These are phyloP conservation scores for Pistacia atlantica DNA, from an alignment of 345 rosid species.

Conservation along the genomic window DNA sequence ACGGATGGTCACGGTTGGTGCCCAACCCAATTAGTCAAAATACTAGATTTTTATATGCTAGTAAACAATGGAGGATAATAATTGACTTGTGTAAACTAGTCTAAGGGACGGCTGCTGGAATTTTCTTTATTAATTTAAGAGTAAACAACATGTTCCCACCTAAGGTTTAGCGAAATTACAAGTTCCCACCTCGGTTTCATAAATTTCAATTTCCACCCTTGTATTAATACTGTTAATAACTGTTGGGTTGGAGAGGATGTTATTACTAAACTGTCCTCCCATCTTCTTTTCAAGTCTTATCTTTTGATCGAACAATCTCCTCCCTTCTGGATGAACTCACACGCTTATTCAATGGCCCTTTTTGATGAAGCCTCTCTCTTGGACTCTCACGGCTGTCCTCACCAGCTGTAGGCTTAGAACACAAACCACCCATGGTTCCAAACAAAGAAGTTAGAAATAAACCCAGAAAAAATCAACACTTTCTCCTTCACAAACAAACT, in stretches of 20 bases:
- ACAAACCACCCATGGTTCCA: slow-evolving; percentile 72
- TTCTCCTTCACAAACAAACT: slow-evolving; percentile 5
- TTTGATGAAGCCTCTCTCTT: slow-evolving; percentile 46
- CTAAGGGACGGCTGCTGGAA: neutral
- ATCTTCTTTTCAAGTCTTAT: slow-evolving; percentile 34
- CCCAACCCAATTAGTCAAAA: no score
- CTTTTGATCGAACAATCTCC: slow-evolving; percentile 44
- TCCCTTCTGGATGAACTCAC: slow-evolving; percentile 61
- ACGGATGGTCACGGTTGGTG: no score
- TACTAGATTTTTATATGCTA: no score
- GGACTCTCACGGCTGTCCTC: slow-evolving; percentile 46
- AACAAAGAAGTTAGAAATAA: neutral
- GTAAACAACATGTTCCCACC: no score
- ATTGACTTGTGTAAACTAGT: neutral
- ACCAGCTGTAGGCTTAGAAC: slow-evolving; percentile 55
- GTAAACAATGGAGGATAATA: neutral
- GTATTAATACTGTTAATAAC: no score
- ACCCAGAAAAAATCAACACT: neutral
- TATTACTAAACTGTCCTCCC: no score
- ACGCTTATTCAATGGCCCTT: slow-evolving; percentile 57
- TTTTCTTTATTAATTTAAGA: no score
- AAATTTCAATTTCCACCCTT: no score
- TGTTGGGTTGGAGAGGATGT: no score
- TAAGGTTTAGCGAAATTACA: no score
- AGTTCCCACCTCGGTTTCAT: no score